Evolutionary conservation across 805 yeast genomes (phyloP), one percentile per base, ranked within the genome.

Genomic region (Brettanomyces anomalus): DNA sequence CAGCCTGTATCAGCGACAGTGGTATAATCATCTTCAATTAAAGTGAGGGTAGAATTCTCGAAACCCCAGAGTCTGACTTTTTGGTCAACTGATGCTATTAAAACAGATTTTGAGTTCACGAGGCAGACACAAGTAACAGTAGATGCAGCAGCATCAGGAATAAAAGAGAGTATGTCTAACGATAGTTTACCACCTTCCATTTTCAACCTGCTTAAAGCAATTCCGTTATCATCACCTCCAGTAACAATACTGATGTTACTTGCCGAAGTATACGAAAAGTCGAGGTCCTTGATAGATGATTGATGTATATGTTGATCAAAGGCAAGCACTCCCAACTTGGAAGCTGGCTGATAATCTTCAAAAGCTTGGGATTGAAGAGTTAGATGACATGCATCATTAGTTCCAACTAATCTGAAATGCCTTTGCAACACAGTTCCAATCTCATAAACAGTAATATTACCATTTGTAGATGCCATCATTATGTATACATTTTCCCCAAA

Each of bases 171-270:
- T 1, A 67, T 72, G 20, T 21, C 17, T 5, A 21, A 28, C 5
- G 16, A 11, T 5, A 24, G 19, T 16, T 30, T 21, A 5, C 20
- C 20, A 13, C 15, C 20, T 2, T 5, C 10, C 3, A n/a, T 28
- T n/a, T 7, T 11, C 20, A 38, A 17, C 16, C 8, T 30, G 16
- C 18, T 38, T 5, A 31, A 14, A 7, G 13, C 28, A 3, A 84
- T 54, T 0, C 87, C 83, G 61, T 90, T 89, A 54, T 93, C 98
- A 57, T 93, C 98, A 43, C 98, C 97, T 28, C 96, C 97, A 1
- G 96, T 77, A 4, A 78, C 65, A 4, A 85, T 58, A 18, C 61
- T 55, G 3, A 43, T 47, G 37, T 43, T 33, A 3, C 43, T 37
- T 4, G 31, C 18, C 5, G 43, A 33, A 4, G 30, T 6, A 20